Evolutionary conservation across 768 basidiomycete species (phyloP).

Genomic region (Clitopilus passeckerianus): DNA sequence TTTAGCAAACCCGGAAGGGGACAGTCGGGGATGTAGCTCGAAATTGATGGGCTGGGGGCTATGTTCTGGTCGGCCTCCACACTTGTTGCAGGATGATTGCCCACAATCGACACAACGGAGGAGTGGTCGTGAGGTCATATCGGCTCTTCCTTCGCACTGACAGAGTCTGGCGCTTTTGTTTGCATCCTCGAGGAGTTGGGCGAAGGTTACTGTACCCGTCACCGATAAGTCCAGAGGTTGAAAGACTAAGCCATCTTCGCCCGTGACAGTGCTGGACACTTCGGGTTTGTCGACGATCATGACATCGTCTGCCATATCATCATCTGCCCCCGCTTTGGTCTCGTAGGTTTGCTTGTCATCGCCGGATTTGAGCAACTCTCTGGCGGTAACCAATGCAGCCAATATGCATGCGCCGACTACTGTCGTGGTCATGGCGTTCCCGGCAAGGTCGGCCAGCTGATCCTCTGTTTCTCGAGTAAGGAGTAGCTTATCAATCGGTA

Average conservation of each 20-base stretch:
- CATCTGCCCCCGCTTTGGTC: constrained; percentile 40
- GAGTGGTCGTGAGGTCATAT: constrained; percentile 63
- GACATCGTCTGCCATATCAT: constrained; percentile 25
- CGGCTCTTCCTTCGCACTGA: constrained; percentile 84
- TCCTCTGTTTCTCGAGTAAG: constrained; percentile 92
- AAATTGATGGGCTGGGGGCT: constrained; percentile 57
- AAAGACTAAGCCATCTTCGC: constrained; percentile 62
- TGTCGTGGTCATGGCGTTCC: constrained; percentile 97
- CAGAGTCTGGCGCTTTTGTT: constrained; percentile 75
- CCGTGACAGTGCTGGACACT: constrained; percentile 47
- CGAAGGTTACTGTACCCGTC: constrained; percentile 39
- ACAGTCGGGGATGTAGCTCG: constrained; percentile 48
- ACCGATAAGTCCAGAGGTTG: constrained; percentile 67
- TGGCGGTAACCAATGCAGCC: constrained; percentile 68
- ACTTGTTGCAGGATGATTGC: constrained; percentile 76
- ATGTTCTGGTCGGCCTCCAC: constrained; percentile 90
- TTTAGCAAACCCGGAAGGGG: constrained; percentile 71
- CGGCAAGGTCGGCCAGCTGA: constrained; percentile 89
- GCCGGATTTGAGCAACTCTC: constrained; percentile 62
- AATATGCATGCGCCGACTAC: constrained; percentile 91
- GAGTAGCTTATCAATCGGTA: constrained; percentile 87
- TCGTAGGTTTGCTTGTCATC: constrained; percentile 67
- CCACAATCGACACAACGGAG: constrained; percentile 74
- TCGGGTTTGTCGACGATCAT: constrained; percentile 45
- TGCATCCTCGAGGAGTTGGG: constrained; percentile 58